Conservation (phyloP, 495 filamentous ascomycete genomes). For the Podospora pseudocomata region DNA sequence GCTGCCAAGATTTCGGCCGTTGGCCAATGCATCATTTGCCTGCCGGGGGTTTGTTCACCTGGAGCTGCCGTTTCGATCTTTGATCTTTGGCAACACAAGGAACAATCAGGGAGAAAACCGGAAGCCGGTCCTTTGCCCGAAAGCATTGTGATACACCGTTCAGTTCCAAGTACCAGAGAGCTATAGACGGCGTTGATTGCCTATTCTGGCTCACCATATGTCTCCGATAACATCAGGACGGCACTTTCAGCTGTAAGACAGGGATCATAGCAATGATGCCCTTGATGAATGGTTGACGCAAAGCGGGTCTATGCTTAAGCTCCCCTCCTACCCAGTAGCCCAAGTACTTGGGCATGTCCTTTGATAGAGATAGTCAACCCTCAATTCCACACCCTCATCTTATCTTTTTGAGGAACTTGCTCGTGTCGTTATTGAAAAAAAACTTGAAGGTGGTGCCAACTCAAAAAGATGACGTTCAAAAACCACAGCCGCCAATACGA, state of each 20-base stretch:
- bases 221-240: background rate
- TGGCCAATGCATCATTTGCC: conserved; percentile 2
- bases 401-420: background rate
- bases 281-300: background rate
- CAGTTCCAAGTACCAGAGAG: background rate
- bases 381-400: background rate
- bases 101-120: background rate
- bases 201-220: conserved; percentile 11
- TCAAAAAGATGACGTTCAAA: conserved; percentile 37
- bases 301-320: background rate
- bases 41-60: background rate
- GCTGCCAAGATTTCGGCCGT: background rate
- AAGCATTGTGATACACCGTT: background rate
- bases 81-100: background rate
- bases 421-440: too few species aligned
- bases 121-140: background rate
- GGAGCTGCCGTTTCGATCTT: background rate
- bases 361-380: background rate
- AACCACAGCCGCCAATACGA: conserved; percentile 67
- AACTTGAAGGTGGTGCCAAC: background rate
- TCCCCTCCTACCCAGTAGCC: background rate
- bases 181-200: conserved; percentile 13
- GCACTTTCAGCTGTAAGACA: background rate
- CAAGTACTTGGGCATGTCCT: background rate
- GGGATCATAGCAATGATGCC: background rate